These are phyloP conservation scores for Spathaspora sp. DNA, from an alignment of 805 yeast genomes.

Conservation along the genomic window DNA sequence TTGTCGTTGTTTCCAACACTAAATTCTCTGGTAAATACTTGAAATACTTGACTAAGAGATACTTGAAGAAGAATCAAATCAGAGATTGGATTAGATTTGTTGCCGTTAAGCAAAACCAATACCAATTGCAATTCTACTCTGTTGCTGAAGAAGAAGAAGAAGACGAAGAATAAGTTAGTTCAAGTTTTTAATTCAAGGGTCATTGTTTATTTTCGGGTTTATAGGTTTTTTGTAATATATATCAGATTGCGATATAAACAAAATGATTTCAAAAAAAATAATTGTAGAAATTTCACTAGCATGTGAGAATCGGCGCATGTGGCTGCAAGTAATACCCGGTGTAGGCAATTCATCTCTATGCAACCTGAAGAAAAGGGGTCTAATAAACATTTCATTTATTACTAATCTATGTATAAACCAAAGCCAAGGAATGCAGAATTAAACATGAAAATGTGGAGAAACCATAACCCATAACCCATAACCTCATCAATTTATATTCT, in stretches of 20 bases:
- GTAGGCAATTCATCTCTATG: too few relatives aligned
- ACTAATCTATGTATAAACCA: background rate
- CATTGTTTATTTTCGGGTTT: constrained; percentile 5
- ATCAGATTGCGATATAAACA: background rate
- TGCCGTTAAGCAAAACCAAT: constrained; percentile 90
- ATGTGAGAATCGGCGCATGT: background rate
- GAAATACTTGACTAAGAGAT: constrained; percentile 99
- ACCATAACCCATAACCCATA: background rate
- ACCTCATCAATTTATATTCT: constrained; percentile 8
- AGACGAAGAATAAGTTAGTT: constrained; percentile 64
- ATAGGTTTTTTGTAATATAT: constrained; percentile 5
- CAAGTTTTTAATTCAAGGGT: background rate
- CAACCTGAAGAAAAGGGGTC: too few relatives aligned
- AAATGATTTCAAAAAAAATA: background rate
- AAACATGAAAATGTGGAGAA: background rate
- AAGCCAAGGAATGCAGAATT: background rate
- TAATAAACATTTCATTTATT: background rate
- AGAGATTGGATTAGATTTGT: constrained; percentile 99
- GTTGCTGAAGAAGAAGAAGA: constrained; percentile 93
- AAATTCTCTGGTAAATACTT: constrained; percentile 99
- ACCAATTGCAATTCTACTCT: constrained; percentile 98
- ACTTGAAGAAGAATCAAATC: constrained; percentile 99
- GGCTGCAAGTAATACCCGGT: background rate
- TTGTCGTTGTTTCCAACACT: constrained; percentile 85
- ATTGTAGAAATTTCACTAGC: background rate